Evolutionary conservation across 139 green algal genomes (phyloP).

Genomic region (Spirogloea muscicola): DNA sequence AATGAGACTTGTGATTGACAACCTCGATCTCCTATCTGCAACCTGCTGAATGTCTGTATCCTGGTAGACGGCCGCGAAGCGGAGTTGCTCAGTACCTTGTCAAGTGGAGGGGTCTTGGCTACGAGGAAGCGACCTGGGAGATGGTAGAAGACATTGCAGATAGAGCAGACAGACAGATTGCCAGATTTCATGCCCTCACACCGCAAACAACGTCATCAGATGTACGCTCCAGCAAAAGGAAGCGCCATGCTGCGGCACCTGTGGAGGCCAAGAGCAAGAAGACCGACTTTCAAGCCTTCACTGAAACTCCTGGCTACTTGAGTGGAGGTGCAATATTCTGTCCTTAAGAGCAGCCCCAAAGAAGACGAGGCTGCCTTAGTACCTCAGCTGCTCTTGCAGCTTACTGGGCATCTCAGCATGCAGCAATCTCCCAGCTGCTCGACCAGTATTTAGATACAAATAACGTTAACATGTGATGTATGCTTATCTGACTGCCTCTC

Average conservation of each 20-base stretch:
- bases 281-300: not conserved
- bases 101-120: slow-evolving; percentile 44
- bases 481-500: not conserved
- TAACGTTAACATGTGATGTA: too few species aligned
- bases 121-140: slow-evolving; percentile 50
- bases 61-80: not conserved
- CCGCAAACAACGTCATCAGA: not conserved
- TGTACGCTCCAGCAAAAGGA: not conserved
- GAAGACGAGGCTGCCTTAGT: not conserved
- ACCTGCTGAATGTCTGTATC: not conserved
- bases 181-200: not conserved
- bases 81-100: slow-evolving; percentile 42
- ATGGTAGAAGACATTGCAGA: slow-evolving; percentile 30
- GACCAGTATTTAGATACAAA: not conserved
- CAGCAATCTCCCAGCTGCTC: not conserved
- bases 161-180: not conserved
- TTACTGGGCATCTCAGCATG: not conserved
- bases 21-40: slow-evolving; percentile 10
- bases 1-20: too few species aligned
- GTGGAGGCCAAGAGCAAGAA: slow-evolving; percentile 15
- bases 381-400: not conserved
- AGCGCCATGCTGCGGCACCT: not conserved
- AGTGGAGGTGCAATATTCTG: not conserved
- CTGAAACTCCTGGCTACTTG: not conserved
- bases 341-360: not conserved